Evolutionary conservation across 2,329 filamentous ascomycete species (phyloP).

Genomic region (Cordyceps fumosorosea): DNA sequence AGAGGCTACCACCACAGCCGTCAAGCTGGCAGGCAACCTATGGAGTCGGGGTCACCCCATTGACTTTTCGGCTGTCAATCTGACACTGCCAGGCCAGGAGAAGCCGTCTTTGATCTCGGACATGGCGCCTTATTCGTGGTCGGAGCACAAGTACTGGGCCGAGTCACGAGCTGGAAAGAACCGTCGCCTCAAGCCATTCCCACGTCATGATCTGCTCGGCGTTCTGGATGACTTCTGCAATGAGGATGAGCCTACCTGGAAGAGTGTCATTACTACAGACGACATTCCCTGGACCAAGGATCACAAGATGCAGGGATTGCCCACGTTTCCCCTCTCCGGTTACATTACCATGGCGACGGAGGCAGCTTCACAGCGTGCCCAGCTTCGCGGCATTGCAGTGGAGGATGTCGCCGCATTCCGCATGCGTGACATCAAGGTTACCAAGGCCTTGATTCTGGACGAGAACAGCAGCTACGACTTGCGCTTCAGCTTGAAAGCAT

Average conservation of each 20-base stretch:
- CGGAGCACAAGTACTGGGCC: conserved; percentile 41
- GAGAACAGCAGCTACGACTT: conserved; percentile 21
- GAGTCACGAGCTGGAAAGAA: conserved; percentile 38
- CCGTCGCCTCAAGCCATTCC: conserved; percentile 34
- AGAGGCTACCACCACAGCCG: conserved; percentile 37
- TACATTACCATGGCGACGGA: conserved; percentile 46
- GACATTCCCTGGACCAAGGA: conserved; percentile 52
- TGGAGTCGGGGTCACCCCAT: conserved; percentile 39
- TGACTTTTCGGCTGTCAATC: conserved; percentile 41
- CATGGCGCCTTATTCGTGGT: conserved; percentile 43
- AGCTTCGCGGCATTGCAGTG: conserved; percentile 17
- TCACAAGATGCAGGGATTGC: conserved; percentile 50
- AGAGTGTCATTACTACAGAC: conserved; percentile 39
- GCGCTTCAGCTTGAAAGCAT: conserved; percentile 19
- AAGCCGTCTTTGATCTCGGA: conserved; percentile 31
- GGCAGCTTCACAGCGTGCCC: conserved; percentile 33
- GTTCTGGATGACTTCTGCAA: conserved; percentile 36
- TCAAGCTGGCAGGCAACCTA: conserved; percentile 38
- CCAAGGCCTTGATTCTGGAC: conserved; percentile 23
- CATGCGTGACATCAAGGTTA: conserved; percentile 22
- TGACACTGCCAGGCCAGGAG: conserved; percentile 17
- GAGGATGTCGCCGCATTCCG: conserved; percentile 18
- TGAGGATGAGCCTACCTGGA: conserved; percentile 41
- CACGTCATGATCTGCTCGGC: conserved; percentile 41
- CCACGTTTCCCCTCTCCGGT: conserved; percentile 49